Conservation (phyloP, 2,329 filamentous ascomycete species). For the Ceratocystis smalleyi region DNA sequence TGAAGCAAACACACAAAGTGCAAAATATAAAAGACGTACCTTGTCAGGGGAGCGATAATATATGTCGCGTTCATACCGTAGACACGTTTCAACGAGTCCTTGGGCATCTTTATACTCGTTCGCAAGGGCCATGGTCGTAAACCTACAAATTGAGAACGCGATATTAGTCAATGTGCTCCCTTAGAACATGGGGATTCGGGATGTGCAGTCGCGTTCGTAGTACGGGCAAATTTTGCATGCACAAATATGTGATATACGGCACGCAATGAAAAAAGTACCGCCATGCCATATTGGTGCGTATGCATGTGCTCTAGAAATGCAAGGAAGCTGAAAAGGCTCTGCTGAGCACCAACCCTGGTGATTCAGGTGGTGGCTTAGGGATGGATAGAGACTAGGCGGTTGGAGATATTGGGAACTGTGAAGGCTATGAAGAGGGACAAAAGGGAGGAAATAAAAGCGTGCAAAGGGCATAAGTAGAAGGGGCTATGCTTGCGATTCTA, state of each 20-base stretch:
- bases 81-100: conserved; percentile 29
- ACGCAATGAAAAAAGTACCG: background rate
- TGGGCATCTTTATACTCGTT: conserved; percentile 28
- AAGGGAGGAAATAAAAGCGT: background rate
- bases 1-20: background rate
- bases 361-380: background rate
- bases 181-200: too few species aligned
- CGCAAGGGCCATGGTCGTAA: conserved; percentile 36
- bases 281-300: background rate
- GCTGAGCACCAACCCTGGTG: background rate
- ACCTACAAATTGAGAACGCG: conserved; percentile 24
- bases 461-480: too few species aligned
- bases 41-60: conserved; percentile 34
- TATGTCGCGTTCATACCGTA: conserved; percentile 34
- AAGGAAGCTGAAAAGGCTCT: background rate
- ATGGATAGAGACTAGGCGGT: background rate
- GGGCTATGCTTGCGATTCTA: too few species aligned
- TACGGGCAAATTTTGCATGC: background rate
- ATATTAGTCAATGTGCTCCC: conserved; percentile 11
- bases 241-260: background rate
- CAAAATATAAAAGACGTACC: conserved; percentile 24
- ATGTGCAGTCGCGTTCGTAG: too few species aligned
- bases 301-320: background rate
- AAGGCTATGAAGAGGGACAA: background rate
- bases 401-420: background rate